Percentiles rank a stretch among this genome's conserved stretches.
These are phyloP conservation scores for Aphanomyces euteiches DNA, from an alignment of 352 stramenopile species.

Conservation along the genomic window DNA sequence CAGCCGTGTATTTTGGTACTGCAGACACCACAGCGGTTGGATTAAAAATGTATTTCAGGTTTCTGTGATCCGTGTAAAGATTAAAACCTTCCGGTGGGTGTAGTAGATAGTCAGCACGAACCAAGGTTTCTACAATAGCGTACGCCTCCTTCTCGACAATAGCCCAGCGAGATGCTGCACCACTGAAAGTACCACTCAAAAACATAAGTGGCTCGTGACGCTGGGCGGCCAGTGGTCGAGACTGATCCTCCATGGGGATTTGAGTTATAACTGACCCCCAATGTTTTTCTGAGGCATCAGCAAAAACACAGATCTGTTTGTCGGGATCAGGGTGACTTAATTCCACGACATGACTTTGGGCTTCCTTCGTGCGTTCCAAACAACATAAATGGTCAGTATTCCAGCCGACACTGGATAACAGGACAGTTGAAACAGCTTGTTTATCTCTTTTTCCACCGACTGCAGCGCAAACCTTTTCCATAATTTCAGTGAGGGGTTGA, in stretches of 20 bases:
- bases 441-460: slow-evolving; percentile 4
- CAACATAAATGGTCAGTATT: background rate
- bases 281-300: slow-evolving; percentile 14
- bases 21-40: background rate
- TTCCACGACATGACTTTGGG: slow-evolving; percentile 3
- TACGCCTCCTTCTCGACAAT: slow-evolving; percentile 29
- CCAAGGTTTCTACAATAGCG: slow-evolving; percentile 20
- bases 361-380: background rate
- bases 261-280: slow-evolving; percentile 14
- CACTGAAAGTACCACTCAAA: slow-evolving; percentile 7
- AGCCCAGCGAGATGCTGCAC: background rate
- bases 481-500: background rate
- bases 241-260: background rate
- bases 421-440: background rate
- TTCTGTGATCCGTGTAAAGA: slow-evolving; percentile 21
- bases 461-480: background rate
- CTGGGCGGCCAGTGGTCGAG: background rate
- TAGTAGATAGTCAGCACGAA: slow-evolving; percentile 17
- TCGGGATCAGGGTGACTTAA: slow-evolving; percentile 14
- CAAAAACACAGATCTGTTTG: slow-evolving; percentile 19
- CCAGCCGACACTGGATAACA: background rate
- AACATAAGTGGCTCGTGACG: slow-evolving; percentile 13
- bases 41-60: slow-evolving; percentile 18
- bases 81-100: slow-evolving; percentile 13
- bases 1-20: slow-evolving; percentile 31